phyloP scores from a whole-genome alignment of 768 basidiomycete genomes.

The Suillus weaverae region DNA sequence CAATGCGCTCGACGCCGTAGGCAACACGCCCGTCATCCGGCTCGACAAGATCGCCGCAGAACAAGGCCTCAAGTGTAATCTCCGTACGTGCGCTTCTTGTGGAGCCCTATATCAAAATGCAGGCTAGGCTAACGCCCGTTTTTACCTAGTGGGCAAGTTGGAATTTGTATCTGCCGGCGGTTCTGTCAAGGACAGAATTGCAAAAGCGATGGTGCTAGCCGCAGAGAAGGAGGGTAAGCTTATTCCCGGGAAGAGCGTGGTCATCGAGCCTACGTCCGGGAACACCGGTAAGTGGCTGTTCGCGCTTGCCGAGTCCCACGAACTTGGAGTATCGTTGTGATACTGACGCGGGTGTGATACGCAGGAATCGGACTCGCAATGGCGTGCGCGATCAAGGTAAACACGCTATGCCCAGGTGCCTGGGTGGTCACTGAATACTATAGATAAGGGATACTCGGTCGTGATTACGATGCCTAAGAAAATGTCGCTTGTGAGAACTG shows the following conservation, averaged over 20 bases:
- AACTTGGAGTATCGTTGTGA: not conserved
- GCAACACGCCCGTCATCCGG: conserved; percentile 87
- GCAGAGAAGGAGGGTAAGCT: conserved; percentile 88
- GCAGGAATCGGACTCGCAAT: conserved; percentile 91
- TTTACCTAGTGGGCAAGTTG: conserved; percentile 74
- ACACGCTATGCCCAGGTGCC: conserved; percentile 9
- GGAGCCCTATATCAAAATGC: not conserved
- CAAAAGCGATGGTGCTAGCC: conserved; percentile 94
- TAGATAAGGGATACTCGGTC: conserved; percentile 88
- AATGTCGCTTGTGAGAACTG: conserved; percentile 72
- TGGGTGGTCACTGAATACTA: conserved; percentile 66
- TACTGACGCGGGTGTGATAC: not conserved
- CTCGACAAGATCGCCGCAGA: conserved; percentile 74
- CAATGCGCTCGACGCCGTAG: conserved; percentile 81
- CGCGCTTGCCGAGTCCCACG: not conserved
- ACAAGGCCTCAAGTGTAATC: conserved; percentile 83
- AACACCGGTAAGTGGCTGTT: conserved; percentile 72
- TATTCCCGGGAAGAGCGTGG: conserved; percentile 82
- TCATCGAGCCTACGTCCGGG: conserved; percentile 95
- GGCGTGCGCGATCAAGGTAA: conserved; percentile 91
- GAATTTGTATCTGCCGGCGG: conserved; percentile 92
- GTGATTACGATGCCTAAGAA: conserved; percentile 92
- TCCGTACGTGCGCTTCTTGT: conserved; percentile 56
- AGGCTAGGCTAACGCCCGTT: not conserved
- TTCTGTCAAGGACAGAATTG: conserved; percentile 94